phyloP scores from a whole-genome alignment of 2,329 filamentous ascomycete species.

The Pezizomycotina sp. region DNA sequence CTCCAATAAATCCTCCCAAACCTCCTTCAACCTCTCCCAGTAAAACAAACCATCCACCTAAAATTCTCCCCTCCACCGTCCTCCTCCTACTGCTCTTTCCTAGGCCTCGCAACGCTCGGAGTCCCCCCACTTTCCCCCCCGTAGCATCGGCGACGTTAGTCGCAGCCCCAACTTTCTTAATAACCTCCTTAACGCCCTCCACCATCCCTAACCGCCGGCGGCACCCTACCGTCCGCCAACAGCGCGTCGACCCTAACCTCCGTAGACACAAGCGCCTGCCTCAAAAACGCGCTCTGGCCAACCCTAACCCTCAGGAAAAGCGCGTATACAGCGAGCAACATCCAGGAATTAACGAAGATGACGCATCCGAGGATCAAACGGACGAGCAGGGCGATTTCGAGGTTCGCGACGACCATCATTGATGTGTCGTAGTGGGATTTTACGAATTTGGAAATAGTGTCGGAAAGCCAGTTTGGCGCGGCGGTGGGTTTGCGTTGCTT shows the following conservation, averaged over 20 bases:
- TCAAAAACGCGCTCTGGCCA: constrained; percentile 74
- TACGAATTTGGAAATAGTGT: constrained; percentile 79
- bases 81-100: constrained; percentile 8
- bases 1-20: constrained; percentile 25
- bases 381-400: constrained; percentile 78
- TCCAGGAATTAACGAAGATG: constrained; percentile 81
- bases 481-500: constrained; percentile 37
- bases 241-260: constrained; percentile 23
- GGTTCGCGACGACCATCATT: constrained; percentile 78
- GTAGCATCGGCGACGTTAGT: constrained; percentile 9
- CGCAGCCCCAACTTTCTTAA: constrained; percentile 22
- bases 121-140: constrained; percentile 4
- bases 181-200: constrained; percentile 21
- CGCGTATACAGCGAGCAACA: constrained; percentile 71
- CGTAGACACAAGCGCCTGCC: constrained; percentile 22
- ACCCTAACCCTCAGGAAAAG: constrained; percentile 82
- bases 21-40: constrained; percentile 19
- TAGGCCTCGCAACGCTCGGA: neutral
- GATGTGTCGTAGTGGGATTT: constrained; percentile 95
- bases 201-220: constrained; percentile 22
- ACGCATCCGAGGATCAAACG: constrained; percentile 67
- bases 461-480: constrained; percentile 47
- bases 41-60: constrained; percentile 22
- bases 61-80: constrained; percentile 28
- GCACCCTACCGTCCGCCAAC: constrained; percentile 22